Evolutionary conservation across 805 yeast genomes (phyloP), one percentile per base, ranked within the genome.

Genomic region (Geotrichum ghanense): DNA sequence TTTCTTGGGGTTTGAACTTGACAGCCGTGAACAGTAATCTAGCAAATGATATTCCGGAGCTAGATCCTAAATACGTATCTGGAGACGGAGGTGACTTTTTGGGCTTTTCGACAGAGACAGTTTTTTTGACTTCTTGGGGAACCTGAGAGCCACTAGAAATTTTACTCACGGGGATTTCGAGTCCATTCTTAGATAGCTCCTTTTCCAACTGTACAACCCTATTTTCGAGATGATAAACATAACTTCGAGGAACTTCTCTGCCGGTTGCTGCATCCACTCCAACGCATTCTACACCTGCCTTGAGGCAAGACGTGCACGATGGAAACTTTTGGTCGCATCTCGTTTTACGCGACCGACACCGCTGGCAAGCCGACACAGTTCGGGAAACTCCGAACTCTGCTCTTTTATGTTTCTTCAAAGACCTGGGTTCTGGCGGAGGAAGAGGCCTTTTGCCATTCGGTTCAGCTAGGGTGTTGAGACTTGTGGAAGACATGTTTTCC

Each of bases 231-330:
- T 79, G 81, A 19, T 77, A 72, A 2, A 86, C 76, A 2, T 87
- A 82, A 45, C 66, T 60, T 34, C 97, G 67, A 0, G 96, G 94
- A 1, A 87, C 77, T 53, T 83, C 87, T 46, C 95, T 69, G 0
- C 95, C 95, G 0, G 95, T 85, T 4, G 88, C 86, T 0, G 95
- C 88, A 59, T 89, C 96, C 2, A 84, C 63, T 0, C 94, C 86
- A 3, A 86, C 78, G 64, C 97, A 88, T 4, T 83, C 84, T 2
- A 68, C 81, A 3, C 77, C 75, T 9, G 83, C 81, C 56, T 77
- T 75, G 40, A 62, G 68, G 59, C 89, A 81, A 27, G 72, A 70
- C n/a, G 73, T 60, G 56, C 89, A 81, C 47, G 73, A 70, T 2
- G 89, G 89, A 58, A 80, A 76, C 50, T 72, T 73, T 48, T 76